Conservation (phyloP, 2,329 filamentous ascomycete genomes). For the Aplosporella prunicola region DNA sequence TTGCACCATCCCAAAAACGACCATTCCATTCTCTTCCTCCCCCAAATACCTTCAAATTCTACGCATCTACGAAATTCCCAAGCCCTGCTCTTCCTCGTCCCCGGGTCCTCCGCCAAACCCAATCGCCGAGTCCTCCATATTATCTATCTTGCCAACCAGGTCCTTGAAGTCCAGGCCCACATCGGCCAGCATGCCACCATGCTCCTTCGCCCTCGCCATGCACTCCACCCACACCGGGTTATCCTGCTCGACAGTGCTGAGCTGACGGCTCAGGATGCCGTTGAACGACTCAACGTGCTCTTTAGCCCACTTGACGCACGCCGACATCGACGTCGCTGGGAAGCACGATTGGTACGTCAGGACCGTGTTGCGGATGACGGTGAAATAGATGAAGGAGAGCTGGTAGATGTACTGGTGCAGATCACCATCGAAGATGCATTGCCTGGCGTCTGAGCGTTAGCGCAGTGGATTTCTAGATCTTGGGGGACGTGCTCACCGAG, state of each 20-base stretch:
- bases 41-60: too few species aligned
- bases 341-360: slow-evolving; percentile 73
- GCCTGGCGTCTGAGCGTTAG: slow-evolving; percentile 43
- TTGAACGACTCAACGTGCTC: slow-evolving; percentile 90
- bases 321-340: slow-evolving; percentile 76
- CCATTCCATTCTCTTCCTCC: too few species aligned
- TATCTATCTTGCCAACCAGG: slow-evolving; percentile 50
- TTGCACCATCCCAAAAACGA: too few species aligned
- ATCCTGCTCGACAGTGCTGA: slow-evolving; percentile 75
- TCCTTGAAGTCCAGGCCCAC: slow-evolving; percentile 86
- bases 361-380: slow-evolving; percentile 86
- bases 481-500: slow-evolving; percentile 49
- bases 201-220: slow-evolving; percentile 69
- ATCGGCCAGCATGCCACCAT: slow-evolving; percentile 69
- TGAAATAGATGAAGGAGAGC: slow-evolving; percentile 92
- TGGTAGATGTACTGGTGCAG: slow-evolving; percentile 91
- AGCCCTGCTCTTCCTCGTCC: too few species aligned
- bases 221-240: slow-evolving; percentile 73
- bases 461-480: slow-evolving; percentile 8
- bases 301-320: slow-evolving; percentile 97
- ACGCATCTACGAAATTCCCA: too few species aligned
- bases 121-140: slow-evolving; percentile 4
- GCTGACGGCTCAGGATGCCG: slow-evolving; percentile 65
- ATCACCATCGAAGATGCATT: slow-evolving; percentile 92
- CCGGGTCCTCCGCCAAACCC: too few species aligned